phyloP scores from a whole-genome alignment of 2,329 filamentous ascomycete genomes.

The Venturia asperata region DNA sequence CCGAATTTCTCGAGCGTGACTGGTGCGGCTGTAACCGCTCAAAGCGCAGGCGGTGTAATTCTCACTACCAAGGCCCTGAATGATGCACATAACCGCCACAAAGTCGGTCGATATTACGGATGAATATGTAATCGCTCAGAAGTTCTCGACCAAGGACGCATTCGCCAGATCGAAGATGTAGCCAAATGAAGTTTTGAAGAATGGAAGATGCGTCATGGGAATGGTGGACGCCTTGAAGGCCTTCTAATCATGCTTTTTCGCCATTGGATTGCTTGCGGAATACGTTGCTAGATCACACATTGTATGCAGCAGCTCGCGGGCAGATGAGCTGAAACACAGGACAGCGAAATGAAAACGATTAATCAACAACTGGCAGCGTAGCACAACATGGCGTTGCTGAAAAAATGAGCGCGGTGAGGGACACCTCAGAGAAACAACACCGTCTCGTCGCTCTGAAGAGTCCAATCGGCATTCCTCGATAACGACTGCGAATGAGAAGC shows the following conservation, averaged over 20 bases:
- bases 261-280: not conserved
- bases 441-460: not conserved
- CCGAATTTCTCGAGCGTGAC: not conserved
- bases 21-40: not conserved
- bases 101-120: not conserved
- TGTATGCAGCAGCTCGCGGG: too few species aligned
- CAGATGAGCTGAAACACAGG: too few species aligned
- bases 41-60: not conserved
- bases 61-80: not conserved
- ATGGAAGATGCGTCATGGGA: not conserved
- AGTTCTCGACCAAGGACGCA: not conserved
- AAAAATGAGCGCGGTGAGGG: not conserved
- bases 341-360: too few species aligned
- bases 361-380: too few species aligned
- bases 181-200: not conserved
- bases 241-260: not conserved
- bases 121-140: not conserved
- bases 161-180: not conserved
- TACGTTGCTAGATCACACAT: not conserved
- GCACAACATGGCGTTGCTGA: not conserved
- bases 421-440: not conserved
- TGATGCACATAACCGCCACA: not conserved
- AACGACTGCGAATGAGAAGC: not conserved
- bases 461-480: not conserved
- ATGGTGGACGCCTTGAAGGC: not conserved